Percentiles rank a stretch among this genome's conserved stretches.
phyloP scores from a whole-genome alignment of 2,329 filamentous ascomycete genomes.

The Aspergillus jensenii region DNA sequence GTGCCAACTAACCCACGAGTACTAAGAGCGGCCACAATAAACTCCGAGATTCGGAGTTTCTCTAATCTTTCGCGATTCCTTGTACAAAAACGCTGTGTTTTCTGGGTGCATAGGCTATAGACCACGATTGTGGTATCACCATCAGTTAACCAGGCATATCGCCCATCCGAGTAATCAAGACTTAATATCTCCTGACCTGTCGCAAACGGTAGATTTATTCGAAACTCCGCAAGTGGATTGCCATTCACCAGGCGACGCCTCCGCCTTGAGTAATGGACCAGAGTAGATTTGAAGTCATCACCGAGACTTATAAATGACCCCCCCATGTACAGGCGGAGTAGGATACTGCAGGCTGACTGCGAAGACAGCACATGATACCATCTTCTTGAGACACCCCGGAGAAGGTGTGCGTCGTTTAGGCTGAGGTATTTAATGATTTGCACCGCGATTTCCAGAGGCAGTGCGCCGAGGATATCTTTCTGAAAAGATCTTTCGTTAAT shows the following conservation, averaged over 20 bases:
- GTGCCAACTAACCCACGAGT: slow-evolving; percentile 20
- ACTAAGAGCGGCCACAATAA: slow-evolving; percentile 21
- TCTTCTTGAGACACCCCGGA: slow-evolving; percentile 33
- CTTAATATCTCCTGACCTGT: neutral
- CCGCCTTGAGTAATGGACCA: slow-evolving; percentile 22
- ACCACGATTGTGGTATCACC: slow-evolving; percentile 13
- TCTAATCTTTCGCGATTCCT: slow-evolving; percentile 22
- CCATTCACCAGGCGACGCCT: slow-evolving; percentile 25
- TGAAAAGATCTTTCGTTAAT: slow-evolving; percentile 25
- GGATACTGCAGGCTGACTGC: slow-evolving; percentile 15
- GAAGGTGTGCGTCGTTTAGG: slow-evolving; percentile 27
- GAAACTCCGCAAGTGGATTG: slow-evolving; percentile 14
- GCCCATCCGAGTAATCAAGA: slow-evolving; percentile 22
- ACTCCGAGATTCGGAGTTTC: slow-evolving; percentile 20
- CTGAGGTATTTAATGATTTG: slow-evolving; percentile 27
- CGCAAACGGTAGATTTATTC: neutral
- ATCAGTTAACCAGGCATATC: slow-evolving; percentile 21
- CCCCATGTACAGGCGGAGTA: slow-evolving; percentile 19
- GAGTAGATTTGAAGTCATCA: slow-evolving; percentile 3
- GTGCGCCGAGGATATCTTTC: slow-evolving; percentile 32
- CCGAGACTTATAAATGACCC: neutral
- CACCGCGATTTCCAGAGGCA: slow-evolving; percentile 35
- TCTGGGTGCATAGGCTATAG: slow-evolving; percentile 13
- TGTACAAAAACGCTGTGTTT: slow-evolving; percentile 18
- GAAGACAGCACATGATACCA: slow-evolving; percentile 35